These are phyloP conservation scores for Penicillium paneum DNA, from an alignment of 2,329 filamentous ascomycete species.

Conservation along the genomic window DNA sequence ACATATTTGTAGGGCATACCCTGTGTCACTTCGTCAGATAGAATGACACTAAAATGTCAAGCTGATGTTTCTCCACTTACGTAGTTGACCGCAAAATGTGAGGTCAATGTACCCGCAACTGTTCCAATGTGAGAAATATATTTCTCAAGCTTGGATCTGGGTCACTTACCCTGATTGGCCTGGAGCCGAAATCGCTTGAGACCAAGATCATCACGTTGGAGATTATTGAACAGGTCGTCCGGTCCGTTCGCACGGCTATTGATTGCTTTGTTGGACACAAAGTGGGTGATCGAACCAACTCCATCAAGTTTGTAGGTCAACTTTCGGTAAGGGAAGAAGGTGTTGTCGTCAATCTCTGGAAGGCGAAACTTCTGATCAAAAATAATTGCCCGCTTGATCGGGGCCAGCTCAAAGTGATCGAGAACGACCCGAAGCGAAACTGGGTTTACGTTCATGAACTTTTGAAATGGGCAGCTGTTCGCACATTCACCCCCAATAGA, in stretches of 20 bases:
- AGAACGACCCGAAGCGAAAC: constrained; percentile 35
- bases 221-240: constrained; percentile 56
- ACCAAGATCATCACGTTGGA: constrained; percentile 48
- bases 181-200: constrained; percentile 44
- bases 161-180: constrained; percentile 33
- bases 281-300: constrained; percentile 53
- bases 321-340: constrained; percentile 31
- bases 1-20: constrained; percentile 62
- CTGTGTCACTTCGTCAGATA: constrained; percentile 20
- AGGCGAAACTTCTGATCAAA: constrained; percentile 28
- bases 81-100: constrained; percentile 51
- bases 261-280: constrained; percentile 55
- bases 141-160: too few relatives aligned
- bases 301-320: constrained; percentile 32
- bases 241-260: constrained; percentile 55
- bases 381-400: constrained; percentile 25
- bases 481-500: constrained; percentile 30
- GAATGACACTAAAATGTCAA: background rate
- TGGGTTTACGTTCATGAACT: constrained; percentile 26
- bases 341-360: constrained; percentile 30
- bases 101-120: constrained; percentile 41
- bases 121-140: background rate
- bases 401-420: constrained; percentile 31
- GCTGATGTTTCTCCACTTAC: constrained; percentile 26
- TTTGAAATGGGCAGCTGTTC: constrained; percentile 48